Percentiles rank a stretch among this genome's conserved stretches.
These are phyloP conservation scores for Umbelopsis isabellina DNA, from an alignment of 192 early-diverging fungal species.

Conservation along the genomic window DNA sequence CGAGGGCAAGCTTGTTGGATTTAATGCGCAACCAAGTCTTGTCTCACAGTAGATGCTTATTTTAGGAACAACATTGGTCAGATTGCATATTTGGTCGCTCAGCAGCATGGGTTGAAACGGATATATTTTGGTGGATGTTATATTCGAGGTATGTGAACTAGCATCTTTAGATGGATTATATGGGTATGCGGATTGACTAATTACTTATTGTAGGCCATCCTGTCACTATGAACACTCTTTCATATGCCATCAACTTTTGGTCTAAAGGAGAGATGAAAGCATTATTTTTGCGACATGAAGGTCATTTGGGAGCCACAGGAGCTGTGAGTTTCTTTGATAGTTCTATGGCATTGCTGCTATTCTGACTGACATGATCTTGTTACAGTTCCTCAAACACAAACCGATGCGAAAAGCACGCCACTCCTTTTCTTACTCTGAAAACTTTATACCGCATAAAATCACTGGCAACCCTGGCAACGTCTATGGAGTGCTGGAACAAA, in stretches of 20 bases:
- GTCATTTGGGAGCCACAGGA: conserved; percentile 93
- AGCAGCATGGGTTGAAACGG: conserved; percentile 80
- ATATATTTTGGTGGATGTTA: conserved; percentile 99
- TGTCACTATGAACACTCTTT: conserved; percentile 96
- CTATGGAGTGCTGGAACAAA: conserved; percentile 33
- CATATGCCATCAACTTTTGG: conserved; percentile 97
- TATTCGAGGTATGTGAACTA: conserved; percentile 71
- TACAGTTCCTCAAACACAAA: conserved; percentile 57
- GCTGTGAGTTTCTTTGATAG: conserved; percentile 50
- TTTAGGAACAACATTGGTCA: conserved; percentile 97
- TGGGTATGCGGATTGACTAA: not conserved
- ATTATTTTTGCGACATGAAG: conserved; percentile 95
- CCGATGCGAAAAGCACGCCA: conserved; percentile 43
- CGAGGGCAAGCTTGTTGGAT: too few relatives aligned
- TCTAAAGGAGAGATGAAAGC: conserved; percentile 94
- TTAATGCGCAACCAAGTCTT: not conserved
- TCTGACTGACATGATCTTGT: not conserved
- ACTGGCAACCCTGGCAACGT: conserved; percentile 29
- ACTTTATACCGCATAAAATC: conserved; percentile 59
- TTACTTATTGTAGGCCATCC: conserved; percentile 68
- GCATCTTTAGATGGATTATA: not conserved
- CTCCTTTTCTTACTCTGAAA: conserved; percentile 79
- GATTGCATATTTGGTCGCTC: conserved; percentile 96
- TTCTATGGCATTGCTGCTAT: not conserved
- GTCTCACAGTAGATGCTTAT: not conserved